Percentiles rank a stretch among this genome's conserved stretches.
These are phyloP conservation scores for Calocybe cyanea DNA, from an alignment of 768 basidiomycete species.

Conservation along the genomic window DNA sequence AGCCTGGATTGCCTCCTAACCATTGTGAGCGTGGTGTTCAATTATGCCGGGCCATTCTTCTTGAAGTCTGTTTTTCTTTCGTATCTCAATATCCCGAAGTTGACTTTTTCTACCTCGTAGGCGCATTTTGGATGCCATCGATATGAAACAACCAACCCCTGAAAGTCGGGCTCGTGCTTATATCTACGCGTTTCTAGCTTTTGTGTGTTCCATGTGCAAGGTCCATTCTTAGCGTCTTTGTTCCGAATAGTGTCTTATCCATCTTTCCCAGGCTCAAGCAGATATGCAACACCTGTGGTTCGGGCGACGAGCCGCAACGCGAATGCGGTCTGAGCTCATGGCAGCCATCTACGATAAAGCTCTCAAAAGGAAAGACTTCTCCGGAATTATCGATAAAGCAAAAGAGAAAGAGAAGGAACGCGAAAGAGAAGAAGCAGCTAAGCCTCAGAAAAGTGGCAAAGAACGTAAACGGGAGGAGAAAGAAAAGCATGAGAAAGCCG, in stretches of 20 bases:
- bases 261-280: constrained; percentile 43
- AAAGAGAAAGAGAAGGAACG: constrained; percentile 21
- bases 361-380: constrained; percentile 77
- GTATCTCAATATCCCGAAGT: constrained; percentile 5
- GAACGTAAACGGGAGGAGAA: constrained; percentile 33
- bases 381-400: constrained; percentile 62
- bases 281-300: constrained; percentile 80
- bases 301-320: constrained; percentile 68
- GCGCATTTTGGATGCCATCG: constrained; percentile 58
- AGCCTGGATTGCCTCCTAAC: constrained; percentile 69
- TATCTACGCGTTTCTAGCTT: constrained; percentile 74
- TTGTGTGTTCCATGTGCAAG: constrained; percentile 57
- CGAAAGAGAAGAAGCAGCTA: not conserved
- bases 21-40: constrained; percentile 64
- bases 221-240: constrained; percentile 20
- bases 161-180: constrained; percentile 61
- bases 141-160: constrained; percentile 34
- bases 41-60: constrained; percentile 83
- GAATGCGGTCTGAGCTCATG: constrained; percentile 79
- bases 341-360: constrained; percentile 87
- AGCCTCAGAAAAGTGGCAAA: constrained; percentile 6
- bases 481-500: constrained; percentile 35
- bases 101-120: constrained; percentile 22
- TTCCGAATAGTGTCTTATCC: not conserved
- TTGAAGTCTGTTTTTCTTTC: constrained; percentile 51